A percentile compares a stretch with the other conserved stretches of the same genome.
Evolutionary conservation across 768 basidiomycete genomes (phyloP).

Genomic region (Auriscalpium microsporum): DNA sequence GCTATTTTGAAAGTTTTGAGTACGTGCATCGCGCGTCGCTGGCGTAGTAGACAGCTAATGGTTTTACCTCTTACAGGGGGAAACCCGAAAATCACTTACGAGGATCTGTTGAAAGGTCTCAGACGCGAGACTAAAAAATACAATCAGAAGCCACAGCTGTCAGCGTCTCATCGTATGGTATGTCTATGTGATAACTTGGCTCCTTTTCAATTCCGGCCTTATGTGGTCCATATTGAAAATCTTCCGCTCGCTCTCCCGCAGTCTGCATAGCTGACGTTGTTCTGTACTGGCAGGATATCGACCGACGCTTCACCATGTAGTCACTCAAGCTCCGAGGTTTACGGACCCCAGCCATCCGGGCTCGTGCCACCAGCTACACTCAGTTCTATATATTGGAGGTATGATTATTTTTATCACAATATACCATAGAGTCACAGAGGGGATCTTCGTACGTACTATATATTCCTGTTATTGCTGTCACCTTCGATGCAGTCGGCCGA

Average conservation of each 20-base stretch:
- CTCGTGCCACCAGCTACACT: neutral
- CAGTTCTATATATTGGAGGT: neutral
- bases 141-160: constrained; percentile 14
- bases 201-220: too few species aligned
- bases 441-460: too few species aligned
- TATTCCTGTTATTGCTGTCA: too few species aligned
- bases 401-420: too few species aligned
- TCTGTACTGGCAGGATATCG: neutral
- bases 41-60: too few species aligned
- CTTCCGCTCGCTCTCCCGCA: too few species aligned
- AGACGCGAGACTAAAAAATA: constrained; percentile 12
- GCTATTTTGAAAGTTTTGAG: constrained; percentile 7
- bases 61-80: neutral
- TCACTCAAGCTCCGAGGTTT: neutral
- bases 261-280: too few species aligned
- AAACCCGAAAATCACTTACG: constrained; percentile 10
- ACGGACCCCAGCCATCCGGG: too few species aligned
- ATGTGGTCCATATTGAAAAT: too few species aligned
- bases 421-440: too few species aligned
- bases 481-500: too few species aligned
- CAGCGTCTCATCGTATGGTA: constrained; percentile 13
- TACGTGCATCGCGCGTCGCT: neutral
- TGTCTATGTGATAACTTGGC: neutral
- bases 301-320: neutral
- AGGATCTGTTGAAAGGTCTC: constrained; percentile 10